Conservation (phyloP, 192 early-diverging fungal species). For the Gonapodya prolifera region DNA sequence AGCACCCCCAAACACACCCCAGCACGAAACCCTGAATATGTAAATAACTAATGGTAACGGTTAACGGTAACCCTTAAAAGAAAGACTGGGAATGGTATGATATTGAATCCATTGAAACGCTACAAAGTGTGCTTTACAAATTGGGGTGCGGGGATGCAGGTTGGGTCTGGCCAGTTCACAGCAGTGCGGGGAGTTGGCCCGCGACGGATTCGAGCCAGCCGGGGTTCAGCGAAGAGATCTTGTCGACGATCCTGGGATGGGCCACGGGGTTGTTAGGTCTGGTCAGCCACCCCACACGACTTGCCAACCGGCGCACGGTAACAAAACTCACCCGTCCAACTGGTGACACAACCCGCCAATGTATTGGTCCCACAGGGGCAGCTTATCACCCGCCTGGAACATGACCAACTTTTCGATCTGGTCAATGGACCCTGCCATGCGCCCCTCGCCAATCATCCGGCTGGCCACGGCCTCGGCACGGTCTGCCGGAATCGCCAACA, state of each 20-base stretch:
- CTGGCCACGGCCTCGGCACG: slow-evolving; percentile 76
- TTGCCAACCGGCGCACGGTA: background rate
- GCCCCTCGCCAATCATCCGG: slow-evolving; percentile 80
- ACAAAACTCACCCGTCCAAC: slow-evolving; percentile 14
- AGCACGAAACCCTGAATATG: background rate
- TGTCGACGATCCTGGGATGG: background rate
- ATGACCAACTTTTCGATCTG: slow-evolving; percentile 76
- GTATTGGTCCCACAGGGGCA: slow-evolving; percentile 26
- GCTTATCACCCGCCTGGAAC: slow-evolving; percentile 29
- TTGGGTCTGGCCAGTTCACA: no score
- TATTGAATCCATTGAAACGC: no score
- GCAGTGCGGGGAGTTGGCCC: background rate
- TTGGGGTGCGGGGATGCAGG: no score
- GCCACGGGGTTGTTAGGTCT: background rate
- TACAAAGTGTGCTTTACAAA: no score
- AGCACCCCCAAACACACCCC: no score
- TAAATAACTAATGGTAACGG: background rate
- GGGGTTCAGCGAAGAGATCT: background rate
- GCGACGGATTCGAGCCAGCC: background rate
- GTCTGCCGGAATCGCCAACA: slow-evolving; percentile 62
- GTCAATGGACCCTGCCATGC: slow-evolving; percentile 82
- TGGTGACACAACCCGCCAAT: slow-evolving; percentile 37
- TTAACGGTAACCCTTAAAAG: no score
- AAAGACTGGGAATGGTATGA: no score
- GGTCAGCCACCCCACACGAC: no score